Evolutionary conservation across 257 asterid species (phyloP), one percentile per base, ranked within the genome.

Genomic region (Fraxinus pennsylvanica): DNA sequence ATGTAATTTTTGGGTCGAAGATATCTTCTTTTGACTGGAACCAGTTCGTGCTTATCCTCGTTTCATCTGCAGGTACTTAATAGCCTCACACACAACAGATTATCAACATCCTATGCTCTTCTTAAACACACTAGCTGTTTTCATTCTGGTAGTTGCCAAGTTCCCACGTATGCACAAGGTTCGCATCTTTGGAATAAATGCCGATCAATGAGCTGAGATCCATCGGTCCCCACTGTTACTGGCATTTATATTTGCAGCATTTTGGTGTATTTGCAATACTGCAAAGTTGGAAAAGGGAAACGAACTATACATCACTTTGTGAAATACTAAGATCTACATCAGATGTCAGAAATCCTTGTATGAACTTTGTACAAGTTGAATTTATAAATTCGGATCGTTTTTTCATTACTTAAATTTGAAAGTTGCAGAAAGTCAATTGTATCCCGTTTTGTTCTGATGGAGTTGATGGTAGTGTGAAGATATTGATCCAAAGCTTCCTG

Each of bases 151-250:
- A 59, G 96, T 94, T 52, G 98, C 98, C 74, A 94, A 94, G 85
- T 94, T 94, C 79, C 97, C 99, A 1, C 77, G 89, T 79, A 92
- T 92, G 98, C 99, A 94, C 89, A 94, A 92, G 89, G 99, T 94
- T 69, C 96, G 99, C 43, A 94, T 94, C 77, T 92, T 94, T 72
- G 99, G 99, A 81, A 94, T 94, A 67, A 91, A 91, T 74, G 97
- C 90, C 1, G 98, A 87, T 65, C 93, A 90, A 82, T 93, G 90
- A 91, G 41, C 73, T 75, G 70, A 68, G 79, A 50, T 76, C 33
- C 81, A 7, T 45, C 59, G 17, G 17, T 35, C 45, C 72, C 38
- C 63, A 63, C 69, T 63, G n/a, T 7, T 59, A 59, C 8, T 57
- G 25, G 27, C 66, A 57, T n/a, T 5, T n/a, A 19, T 41, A 41